A percentile compares a stretch with the other conserved stretches of the same genome.
These are phyloP conservation scores for Hibiscus trionum DNA, from an alignment of 345 rosid species.

Conservation along the genomic window DNA sequence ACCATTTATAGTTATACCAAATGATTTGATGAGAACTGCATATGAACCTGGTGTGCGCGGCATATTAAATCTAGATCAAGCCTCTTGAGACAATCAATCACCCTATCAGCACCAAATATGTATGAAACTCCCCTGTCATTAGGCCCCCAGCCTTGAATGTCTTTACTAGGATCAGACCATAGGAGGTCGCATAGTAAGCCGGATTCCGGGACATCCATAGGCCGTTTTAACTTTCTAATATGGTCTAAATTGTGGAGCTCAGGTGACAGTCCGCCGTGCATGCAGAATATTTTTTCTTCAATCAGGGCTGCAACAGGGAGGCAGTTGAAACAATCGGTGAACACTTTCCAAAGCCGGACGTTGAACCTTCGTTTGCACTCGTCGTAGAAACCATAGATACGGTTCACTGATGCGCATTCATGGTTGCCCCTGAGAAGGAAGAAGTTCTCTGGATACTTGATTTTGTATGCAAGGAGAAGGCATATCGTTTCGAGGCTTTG, in stretches of 20 bases:
- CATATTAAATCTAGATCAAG: conserved; percentile 74
- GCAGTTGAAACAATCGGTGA: conserved; percentile 83
- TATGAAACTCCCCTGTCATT: conserved; percentile 87
- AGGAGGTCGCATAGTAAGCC: conserved; percentile 89
- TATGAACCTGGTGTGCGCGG: conserved; percentile 78
- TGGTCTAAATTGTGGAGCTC: conserved; percentile 55
- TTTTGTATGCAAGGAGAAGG: conserved; percentile 78
- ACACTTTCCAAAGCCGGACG: conserved; percentile 66
- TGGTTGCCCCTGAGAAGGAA: conserved; percentile 88
- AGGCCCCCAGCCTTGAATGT: conserved; percentile 57
- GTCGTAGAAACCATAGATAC: conserved; percentile 79
- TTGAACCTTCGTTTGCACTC: conserved; percentile 79
- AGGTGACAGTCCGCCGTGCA: conserved; percentile 93
- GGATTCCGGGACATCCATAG: conserved; percentile 68
- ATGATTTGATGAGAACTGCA: not conserved
- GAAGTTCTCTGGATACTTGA: conserved; percentile 70
- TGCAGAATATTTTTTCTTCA: conserved; percentile 76
- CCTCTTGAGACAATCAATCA: conserved; percentile 50
- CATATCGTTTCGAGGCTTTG: conserved; percentile 91
- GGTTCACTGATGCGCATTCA: conserved; percentile 79
- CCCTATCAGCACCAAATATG: conserved; percentile 62
- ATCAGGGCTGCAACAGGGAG: conserved; percentile 79
- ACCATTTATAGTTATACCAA: not conserved
- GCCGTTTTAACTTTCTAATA: conserved; percentile 61
- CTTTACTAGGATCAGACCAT: conserved; percentile 84